Base-by-base conservation (phyloP, 2,329 filamentous ascomycete genomes). In the Cercospora janseana region DNA sequence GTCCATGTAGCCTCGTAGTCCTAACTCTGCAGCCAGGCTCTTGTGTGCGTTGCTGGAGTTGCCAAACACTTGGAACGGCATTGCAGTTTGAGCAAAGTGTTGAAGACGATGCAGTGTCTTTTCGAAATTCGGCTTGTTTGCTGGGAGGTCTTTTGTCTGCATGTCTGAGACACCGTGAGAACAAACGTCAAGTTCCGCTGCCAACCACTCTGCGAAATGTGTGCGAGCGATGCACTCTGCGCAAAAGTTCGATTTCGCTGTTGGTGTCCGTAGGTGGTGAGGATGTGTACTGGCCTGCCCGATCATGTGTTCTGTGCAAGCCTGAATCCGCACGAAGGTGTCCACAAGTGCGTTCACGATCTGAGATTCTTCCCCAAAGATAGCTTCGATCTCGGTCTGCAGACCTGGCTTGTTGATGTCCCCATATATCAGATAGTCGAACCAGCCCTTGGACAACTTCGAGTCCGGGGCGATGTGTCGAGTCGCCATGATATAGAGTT, bases 11-110 rank as follows among this genome's bases (percentile, higher is more conserved):
- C 16, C 44, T 4, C n/a, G 21, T 2, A 38, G 44, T 3, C 44
- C 44, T 6, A 46, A 4, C 8, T 46, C 44, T 3, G 15, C 21
- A 8, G 44, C 44, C 2, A 46, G 31, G 7, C 18, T 21, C 15
- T 37, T 46, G 23, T 46, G 44, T 2, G 24, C 32, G 16, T 46
- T 46, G 44, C 44, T 46, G 5, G 16, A 21, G 2, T 15, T 2
- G 4, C 29, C 13, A 4, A 46, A 49, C 10, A 41, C 15, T 21
- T 49, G 35, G 12, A 42, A 41, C 2, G 37, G 46, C 46, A 41
- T 42, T 6, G 27, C 10, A 0, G 46, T 32, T 2, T 24, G 9
- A 9, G 37, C 35, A n/a, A 34, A 42, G 1, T 20, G 27, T 16
- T 32, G 35, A 1, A 49, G 27, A 12, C 4, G 8, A 9, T 15